These are phyloP conservation scores for Ampelocalamus luodianensis DNA, from an alignment of 176 grass and related monocot species.

Conservation along the genomic window DNA sequence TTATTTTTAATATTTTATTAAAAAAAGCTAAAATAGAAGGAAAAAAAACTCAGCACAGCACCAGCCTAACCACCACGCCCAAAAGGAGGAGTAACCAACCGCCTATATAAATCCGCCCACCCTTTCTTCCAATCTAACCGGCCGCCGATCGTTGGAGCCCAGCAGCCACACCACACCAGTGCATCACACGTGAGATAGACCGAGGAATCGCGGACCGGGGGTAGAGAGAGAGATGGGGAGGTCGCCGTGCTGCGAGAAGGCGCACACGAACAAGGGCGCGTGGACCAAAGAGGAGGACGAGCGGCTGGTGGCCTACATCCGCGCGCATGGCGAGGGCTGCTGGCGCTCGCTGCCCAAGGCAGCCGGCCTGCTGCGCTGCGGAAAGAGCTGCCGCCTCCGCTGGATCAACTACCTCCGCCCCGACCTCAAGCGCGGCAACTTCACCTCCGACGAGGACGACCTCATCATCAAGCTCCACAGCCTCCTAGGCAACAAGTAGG, in stretches of 20 bases:
- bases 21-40: too few species aligned
- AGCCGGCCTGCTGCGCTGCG: slow-evolving; percentile 77
- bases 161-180: not conserved
- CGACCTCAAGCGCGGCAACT: slow-evolving; percentile 99
- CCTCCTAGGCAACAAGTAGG: slow-evolving; percentile 85
- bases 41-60: not conserved
- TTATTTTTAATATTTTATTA: too few species aligned
- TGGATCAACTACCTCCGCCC: slow-evolving; percentile 99
- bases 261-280: slow-evolving; percentile 90
- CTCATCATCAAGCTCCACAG: slow-evolving; percentile 90
- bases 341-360: slow-evolving; percentile 86
- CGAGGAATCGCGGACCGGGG: not conserved
- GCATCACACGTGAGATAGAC: not conserved
- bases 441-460: slow-evolving; percentile 79
- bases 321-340: slow-evolving; percentile 69
- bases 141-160: not conserved
- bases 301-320: slow-evolving; percentile 68
- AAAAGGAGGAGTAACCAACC: not conserved
- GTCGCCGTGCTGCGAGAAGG: slow-evolving; percentile 96
- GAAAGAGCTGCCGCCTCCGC: slow-evolving; percentile 98
- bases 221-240: slow-evolving; percentile 52
- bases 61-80: slow-evolving; percentile 7
- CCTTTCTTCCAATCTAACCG: not conserved
- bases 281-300: slow-evolving; percentile 97
- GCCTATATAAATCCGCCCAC: not conserved